Evolutionary conservation across 1,284 basidiomycete species (phyloP), one percentile per base, ranked within the genome.

Genomic region (Pterulicium gracile): DNA sequence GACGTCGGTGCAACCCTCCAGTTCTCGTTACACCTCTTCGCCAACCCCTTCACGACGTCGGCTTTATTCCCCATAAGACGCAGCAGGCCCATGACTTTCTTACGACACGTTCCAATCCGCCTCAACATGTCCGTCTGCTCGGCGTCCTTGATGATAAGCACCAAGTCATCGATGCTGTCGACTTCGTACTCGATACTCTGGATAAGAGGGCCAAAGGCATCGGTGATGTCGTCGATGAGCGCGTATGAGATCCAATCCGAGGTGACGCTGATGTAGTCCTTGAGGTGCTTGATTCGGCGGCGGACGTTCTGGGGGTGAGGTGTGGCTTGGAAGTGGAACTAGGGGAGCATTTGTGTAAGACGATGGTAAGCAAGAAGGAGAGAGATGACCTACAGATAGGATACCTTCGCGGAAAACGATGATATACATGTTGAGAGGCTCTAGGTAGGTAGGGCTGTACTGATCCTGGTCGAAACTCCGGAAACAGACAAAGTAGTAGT

Each of bases 181-280:
- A 98, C 96, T 67, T 98, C 96, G 59, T 98, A 98, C 64, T 99
- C 96, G 63, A 98, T 99, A 58, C 85, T 83, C 64, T 98, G 96
- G 57, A 99, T 98, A 47, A 99, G 77, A 13, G 96, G 96, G 1
- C 95, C 96, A 63, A 99, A 99, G 3, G 94, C 95, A 63, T 99
- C 96, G 47, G 96, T 98, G 60, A 99, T 98, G 67, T 99, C 96
- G 66, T 99, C 96, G 60, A 99, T 98, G 50, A 99, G 80, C 14
- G 96, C 96, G 58, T 99, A 99, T 12, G 94, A 98, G 56, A 99
- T 98, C 96, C 96, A 99, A 67, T 99, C 96, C 2, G 93, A 96
- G 0, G 96, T 98, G 55, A 98, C 96, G 52, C 81, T 88, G 65
- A 99, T 98, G 68, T 98, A 98, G 70, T 98, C 96, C 61, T 96